phyloP scores from a whole-genome alignment of 495 filamentous ascomycete species.

The Penicillium steckii region DNA sequence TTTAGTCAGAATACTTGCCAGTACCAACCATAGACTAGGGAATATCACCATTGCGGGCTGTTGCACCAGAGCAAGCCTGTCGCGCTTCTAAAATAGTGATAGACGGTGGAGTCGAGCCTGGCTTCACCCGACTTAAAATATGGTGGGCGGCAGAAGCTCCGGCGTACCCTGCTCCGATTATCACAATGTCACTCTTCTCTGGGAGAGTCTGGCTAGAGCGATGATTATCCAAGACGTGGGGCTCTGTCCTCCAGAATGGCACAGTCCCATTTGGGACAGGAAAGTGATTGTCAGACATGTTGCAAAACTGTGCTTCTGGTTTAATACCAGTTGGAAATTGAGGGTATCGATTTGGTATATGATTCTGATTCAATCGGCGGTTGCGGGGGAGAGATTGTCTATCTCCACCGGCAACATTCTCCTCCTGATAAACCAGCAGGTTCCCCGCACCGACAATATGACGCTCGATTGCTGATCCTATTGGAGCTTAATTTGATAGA shows the following conservation, averaged over 20 bases:
- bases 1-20: neutral
- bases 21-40: neutral
- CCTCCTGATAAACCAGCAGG: too few relatives aligned
- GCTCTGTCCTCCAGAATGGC: constrained; percentile 74
- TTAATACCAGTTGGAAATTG: too few relatives aligned
- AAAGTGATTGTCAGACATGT: constrained; percentile 3
- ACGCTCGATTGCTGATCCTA: too few relatives aligned
- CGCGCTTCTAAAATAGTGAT: constrained; percentile 78
- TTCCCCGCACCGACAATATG: too few relatives aligned
- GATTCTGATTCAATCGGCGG: too few relatives aligned
- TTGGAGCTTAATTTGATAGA: too few relatives aligned
- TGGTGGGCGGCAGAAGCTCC: constrained; percentile 66
- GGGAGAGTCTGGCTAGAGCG: constrained; percentile 66
- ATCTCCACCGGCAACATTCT: too few relatives aligned
- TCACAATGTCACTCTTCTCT: constrained; percentile 58
- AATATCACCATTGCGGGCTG: constrained; percentile 54
- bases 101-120: constrained; percentile 28
- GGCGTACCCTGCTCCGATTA: constrained; percentile 73
- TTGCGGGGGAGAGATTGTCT: too few relatives aligned
- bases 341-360: too few relatives aligned
- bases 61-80: constrained; percentile 80
- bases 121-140: constrained; percentile 45
- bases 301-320: too few relatives aligned
- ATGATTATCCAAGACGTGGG: constrained; percentile 51
- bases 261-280: constrained; percentile 53